Base-by-base conservation (phyloP, 768 basidiomycete species). In the Suillus lakei region DNA sequence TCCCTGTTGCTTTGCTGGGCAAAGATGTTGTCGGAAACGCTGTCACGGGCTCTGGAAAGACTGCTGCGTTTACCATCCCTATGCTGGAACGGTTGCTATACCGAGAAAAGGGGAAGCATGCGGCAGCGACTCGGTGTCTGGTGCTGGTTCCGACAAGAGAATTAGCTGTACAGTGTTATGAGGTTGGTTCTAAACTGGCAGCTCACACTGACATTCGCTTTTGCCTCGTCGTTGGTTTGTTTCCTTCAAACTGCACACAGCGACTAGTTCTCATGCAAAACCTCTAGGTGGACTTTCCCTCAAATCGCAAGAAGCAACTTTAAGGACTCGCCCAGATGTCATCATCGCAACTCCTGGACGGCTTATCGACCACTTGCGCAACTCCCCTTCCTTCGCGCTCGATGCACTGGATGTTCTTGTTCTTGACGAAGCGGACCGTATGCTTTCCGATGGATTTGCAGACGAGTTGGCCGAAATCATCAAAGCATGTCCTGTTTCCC, bases 41-140 rank as follows among this genome's bases (percentile, higher is more conserved):
- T 23, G 93, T 97, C 21, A 99, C 98, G 21, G 98, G 98, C 66
- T 98, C 96, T 5, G 98, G 98, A 66, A 99, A 99, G 82, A 99
- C 98, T 1, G 97, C 95, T 12, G 98, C 98, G 2, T 99, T 99
- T 79, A 91, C 92, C 72, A 89, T 99, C 65, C 98, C 98, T 46
- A 91, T 96, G 80, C 77, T 96, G 59, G 98, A 99, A 77, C 91
- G 98, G 64, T 82, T 99, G 36, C 78, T 96, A 62, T 99, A 96
- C 73, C 86, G 98, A 63, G 96, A 98, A 68, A 90, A 92, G 69
- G 91, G 93, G 21, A 93, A 90, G 74, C 91, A 89, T 68, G 89
- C 92, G 18, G 91, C 93, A 23, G 91, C 91, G 36, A 95, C 91
- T 0, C 84, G 98, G 61, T 98, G 98, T 74, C 86, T 99, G 44